These are phyloP conservation scores for Plasmopara muralis DNA, from an alignment of 352 stramenopile species.

Conservation along the genomic window DNA sequence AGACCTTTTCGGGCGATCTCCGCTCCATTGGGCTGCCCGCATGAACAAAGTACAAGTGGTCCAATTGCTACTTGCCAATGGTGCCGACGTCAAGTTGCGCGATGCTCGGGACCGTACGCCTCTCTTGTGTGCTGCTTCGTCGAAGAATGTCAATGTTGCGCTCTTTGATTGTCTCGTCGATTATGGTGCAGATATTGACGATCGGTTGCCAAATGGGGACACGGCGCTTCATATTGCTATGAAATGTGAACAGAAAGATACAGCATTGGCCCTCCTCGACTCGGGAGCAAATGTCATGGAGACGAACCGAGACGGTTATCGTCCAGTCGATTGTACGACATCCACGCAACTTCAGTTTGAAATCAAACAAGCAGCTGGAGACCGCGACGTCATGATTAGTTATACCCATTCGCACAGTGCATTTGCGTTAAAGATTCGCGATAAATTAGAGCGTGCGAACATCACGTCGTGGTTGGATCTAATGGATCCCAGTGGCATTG, in stretches of 20 bases:
- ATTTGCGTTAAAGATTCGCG: slow-evolving; percentile 64
- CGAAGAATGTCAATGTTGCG: slow-evolving; percentile 39
- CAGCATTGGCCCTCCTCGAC: slow-evolving; percentile 50
- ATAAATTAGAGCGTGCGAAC: slow-evolving; percentile 62
- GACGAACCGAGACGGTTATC: slow-evolving; percentile 59
- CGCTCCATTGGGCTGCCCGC: slow-evolving; percentile 61
- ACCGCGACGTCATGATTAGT: slow-evolving; percentile 84
- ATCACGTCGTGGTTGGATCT: slow-evolving; percentile 76
- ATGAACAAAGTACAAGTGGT: slow-evolving; percentile 51
- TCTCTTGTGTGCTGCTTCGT: slow-evolving; percentile 55
- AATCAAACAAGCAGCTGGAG: slow-evolving; percentile 68
- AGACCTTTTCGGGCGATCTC: slow-evolving; percentile 48
- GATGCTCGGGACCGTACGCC: slow-evolving; percentile 58
- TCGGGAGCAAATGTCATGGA: slow-evolving; percentile 56
- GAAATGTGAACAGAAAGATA: slow-evolving; percentile 57
- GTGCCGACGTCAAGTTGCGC: slow-evolving; percentile 46
- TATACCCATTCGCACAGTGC: slow-evolving; percentile 79
- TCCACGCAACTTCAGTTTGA: slow-evolving; percentile 77
- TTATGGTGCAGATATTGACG: slow-evolving; percentile 58
- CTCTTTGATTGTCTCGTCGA: slow-evolving; percentile 49
- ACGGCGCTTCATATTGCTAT: slow-evolving; percentile 70
- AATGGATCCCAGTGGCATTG: slow-evolving; percentile 76
- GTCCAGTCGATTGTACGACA: slow-evolving; percentile 74
- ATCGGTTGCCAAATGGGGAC: slow-evolving; percentile 56
- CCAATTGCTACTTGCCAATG: slow-evolving; percentile 36